These are phyloP conservation scores for Rhizoclosmatium globosum DNA, from an alignment of 192 early-diverging fungal species.

Conservation along the genomic window DNA sequence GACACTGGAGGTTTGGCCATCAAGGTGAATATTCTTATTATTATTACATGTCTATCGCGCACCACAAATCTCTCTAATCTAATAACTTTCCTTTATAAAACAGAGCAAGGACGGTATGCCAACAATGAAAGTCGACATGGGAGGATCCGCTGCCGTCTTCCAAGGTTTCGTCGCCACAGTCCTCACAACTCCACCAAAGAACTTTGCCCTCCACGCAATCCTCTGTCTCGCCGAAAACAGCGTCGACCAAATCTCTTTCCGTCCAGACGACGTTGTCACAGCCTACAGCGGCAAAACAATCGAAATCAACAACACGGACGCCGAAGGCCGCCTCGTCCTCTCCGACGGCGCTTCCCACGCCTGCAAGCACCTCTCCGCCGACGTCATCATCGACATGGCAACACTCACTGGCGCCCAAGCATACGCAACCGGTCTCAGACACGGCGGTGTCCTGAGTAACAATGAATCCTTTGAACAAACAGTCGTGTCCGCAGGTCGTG, in stretches of 20 bases:
- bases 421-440: constrained; percentile 56
- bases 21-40: constrained; percentile 33
- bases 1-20: constrained; percentile 59
- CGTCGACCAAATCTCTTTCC: constrained; percentile 39
- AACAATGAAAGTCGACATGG: constrained; percentile 63
- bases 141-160: constrained; percentile 58
- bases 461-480: constrained; percentile 47
- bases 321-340: constrained; percentile 54
- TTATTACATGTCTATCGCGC: too few species aligned
- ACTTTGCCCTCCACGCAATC: constrained; percentile 43
- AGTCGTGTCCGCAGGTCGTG: constrained; percentile 46
- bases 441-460: constrained; percentile 55
- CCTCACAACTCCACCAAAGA: constrained; percentile 8
- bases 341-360: constrained; percentile 62
- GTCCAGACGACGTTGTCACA: constrained; percentile 55
- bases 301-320: constrained; percentile 64
- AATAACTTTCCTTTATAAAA: background rate
- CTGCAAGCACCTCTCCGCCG: constrained; percentile 53
- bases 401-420: constrained; percentile 64
- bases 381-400: constrained; percentile 60
- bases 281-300: constrained; percentile 61
- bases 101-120: constrained; percentile 21
- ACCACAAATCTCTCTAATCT: background rate
- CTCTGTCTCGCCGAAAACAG: constrained; percentile 64
- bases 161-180: constrained; percentile 55